A percentile compares a stretch with the other conserved stretches of the same genome.
Evolutionary conservation across 441 rosid genomes (phyloP).

Genomic region (Pelargonium cotyledonis): DNA sequence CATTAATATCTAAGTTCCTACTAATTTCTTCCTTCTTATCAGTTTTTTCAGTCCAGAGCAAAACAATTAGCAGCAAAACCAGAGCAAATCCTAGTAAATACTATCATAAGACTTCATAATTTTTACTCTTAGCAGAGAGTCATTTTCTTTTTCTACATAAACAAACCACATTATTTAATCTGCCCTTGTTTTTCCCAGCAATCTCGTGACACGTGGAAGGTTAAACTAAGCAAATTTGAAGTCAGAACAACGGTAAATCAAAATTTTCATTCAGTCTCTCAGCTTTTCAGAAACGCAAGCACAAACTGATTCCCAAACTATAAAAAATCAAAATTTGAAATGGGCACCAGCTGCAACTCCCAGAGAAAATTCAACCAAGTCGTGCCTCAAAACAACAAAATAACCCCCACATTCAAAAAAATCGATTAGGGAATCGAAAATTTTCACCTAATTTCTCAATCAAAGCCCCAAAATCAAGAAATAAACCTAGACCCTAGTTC

Average conservation of each 20-base stretch:
- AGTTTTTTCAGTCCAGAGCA: no score
- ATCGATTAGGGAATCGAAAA: neutral
- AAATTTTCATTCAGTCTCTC: conserved; percentile 1
- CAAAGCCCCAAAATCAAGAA: neutral
- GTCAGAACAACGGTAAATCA: neutral
- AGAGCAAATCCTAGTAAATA: neutral
- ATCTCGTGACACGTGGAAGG: neutral
- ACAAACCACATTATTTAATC: neutral
- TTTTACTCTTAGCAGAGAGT: neutral
- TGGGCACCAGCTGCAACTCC: neutral
- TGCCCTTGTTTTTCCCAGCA: neutral
- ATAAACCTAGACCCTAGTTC: conserved; percentile 1
- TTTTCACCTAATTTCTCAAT: neutral
- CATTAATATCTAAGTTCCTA: no score
- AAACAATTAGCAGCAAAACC: no score
- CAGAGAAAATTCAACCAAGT: neutral
- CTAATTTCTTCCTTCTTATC: no score
- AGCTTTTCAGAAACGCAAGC: neutral
- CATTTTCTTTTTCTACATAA: neutral
- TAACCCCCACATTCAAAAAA: conserved; percentile 2
- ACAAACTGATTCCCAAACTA: neutral
- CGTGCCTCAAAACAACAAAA: neutral
- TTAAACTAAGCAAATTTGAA: neutral
- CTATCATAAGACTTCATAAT: neutral
- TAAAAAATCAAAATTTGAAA: neutral